Evolutionary conservation across 2,329 filamentous ascomycete genomes (phyloP).

Genomic region (Cladosporium phlei): DNA sequence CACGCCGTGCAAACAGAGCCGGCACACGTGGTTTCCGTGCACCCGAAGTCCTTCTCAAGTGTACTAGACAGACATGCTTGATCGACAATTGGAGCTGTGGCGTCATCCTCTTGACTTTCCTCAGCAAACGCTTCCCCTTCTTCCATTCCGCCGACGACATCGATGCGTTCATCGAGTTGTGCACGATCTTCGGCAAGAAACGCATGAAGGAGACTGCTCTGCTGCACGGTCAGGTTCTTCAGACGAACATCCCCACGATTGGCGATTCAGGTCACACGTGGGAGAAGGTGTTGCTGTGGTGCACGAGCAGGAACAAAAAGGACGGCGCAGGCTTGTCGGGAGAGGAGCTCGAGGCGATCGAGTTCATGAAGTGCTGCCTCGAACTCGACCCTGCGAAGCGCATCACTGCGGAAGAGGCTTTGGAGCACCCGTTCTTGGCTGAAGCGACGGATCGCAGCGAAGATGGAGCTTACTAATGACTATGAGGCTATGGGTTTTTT

Average conservation of each 20-base stretch:
- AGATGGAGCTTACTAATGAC: background rate
- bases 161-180: conserved; percentile 95
- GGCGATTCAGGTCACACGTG: conserved; percentile 78
- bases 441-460: conserved; percentile 8
- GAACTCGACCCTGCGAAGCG: conserved; percentile 70
- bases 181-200: conserved; percentile 82
- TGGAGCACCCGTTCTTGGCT: conserved; percentile 62
- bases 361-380: conserved; percentile 67
- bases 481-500: background rate
- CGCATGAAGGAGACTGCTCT: conserved; percentile 79
- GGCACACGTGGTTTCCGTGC: conserved; percentile 94
- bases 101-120: conserved; percentile 92
- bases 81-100: conserved; percentile 97
- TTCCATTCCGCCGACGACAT: conserved; percentile 99
- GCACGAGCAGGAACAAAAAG: conserved; percentile 65
- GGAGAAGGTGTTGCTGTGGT: conserved; percentile 94
- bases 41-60: conserved; percentile 94
- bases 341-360: conserved; percentile 68
- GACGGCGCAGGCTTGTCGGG: conserved; percentile 52
- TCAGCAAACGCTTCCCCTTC: conserved; percentile 90
- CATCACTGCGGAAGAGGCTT: conserved; percentile 69
- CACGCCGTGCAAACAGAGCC: conserved; percentile 85
- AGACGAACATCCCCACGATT: conserved; percentile 88
- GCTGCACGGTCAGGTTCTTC: conserved; percentile 85
- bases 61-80: conserved; percentile 83